Evolutionary conservation across 192 early-diverging fungal genomes (phyloP).

Genomic region (Ambispora gerdemannii): DNA sequence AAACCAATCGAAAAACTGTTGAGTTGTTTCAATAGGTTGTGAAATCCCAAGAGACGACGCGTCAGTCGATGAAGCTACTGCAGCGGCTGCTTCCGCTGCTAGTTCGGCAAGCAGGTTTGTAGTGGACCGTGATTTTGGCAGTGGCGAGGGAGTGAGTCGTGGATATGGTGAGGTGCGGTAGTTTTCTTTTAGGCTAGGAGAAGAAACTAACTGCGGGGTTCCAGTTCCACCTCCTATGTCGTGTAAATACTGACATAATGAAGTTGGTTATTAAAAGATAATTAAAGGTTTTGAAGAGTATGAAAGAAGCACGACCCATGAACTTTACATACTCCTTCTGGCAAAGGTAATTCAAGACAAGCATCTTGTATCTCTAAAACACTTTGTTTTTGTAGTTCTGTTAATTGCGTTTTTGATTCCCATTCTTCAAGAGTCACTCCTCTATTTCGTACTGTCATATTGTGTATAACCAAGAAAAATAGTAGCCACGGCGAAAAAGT

Average conservation of each 20-base stretch:
- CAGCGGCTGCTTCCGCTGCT: conserved; percentile 26
- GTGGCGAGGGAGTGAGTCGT: conserved; percentile 26
- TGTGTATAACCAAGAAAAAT: too few species aligned
- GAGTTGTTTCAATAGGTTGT: conserved; percentile 77
- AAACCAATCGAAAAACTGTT: conserved; percentile 97
- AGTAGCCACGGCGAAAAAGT: too few species aligned
- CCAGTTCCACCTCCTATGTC: conserved; percentile 16
- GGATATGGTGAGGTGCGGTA: conserved; percentile 21
- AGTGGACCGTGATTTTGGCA: conserved; percentile 35
- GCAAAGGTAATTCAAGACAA: conserved; percentile 57
- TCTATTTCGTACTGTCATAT: conserved; percentile 27
- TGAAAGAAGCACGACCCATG: too few species aligned
- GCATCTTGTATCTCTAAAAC: conserved; percentile 58
- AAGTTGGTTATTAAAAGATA: too few species aligned
- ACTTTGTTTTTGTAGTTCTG: conserved; percentile 48
- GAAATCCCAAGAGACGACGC: conserved; percentile 38
- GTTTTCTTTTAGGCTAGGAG: conserved; percentile 27
- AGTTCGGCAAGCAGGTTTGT: conserved; percentile 33
- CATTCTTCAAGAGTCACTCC: conserved; percentile 51
- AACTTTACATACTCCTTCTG: conserved; percentile 42
- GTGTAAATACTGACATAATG: conserved; percentile 24
- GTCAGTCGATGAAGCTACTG: conserved; percentile 31
- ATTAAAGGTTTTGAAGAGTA: too few species aligned
- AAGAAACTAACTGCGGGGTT: conserved; percentile 4
- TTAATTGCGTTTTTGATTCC: conserved; percentile 53